Percentiles rank a stretch among this genome's conserved stretches.
Evolutionary conservation across 2,329 filamentous ascomycete genomes (phyloP).

Genomic region (Amylocarpus encephaloides): DNA sequence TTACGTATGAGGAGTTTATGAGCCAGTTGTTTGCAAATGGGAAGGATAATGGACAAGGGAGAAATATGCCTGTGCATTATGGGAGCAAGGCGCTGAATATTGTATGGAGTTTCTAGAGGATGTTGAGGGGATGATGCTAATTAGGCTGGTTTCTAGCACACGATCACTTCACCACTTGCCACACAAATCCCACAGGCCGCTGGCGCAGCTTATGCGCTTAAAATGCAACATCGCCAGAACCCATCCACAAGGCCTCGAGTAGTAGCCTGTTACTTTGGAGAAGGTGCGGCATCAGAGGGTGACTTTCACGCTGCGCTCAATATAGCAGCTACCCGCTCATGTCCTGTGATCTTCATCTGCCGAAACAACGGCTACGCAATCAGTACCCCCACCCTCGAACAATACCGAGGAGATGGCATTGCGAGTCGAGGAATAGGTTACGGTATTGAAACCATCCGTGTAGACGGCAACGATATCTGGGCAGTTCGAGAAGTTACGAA

Average conservation of each 20-base stretch:
- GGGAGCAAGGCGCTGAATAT: conserved; percentile 79
- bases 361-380: conserved; percentile 92
- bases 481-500: conserved; percentile 77
- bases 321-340: conserved; percentile 82
- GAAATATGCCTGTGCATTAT: conserved; percentile 98
- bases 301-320: conserved; percentile 91
- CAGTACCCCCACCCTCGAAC: conserved; percentile 80
- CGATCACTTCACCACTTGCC: conserved; percentile 77
- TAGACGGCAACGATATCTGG: conserved; percentile 93
- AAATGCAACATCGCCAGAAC: conserved; percentile 69
- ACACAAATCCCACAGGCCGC: conserved; percentile 87
- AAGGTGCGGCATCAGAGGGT: conserved; percentile 83
- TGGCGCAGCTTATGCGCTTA: conserved; percentile 81
- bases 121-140: background rate
- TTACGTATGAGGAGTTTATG: conserved; percentile 86
- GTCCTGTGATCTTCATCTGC: conserved; percentile 83
- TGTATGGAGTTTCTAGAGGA: conserved; percentile 41
- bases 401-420: conserved; percentile 88
- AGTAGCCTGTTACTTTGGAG: conserved; percentile 81
- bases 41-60: conserved; percentile 70
- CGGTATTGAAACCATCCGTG: conserved; percentile 86
- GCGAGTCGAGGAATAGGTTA: conserved; percentile 82
- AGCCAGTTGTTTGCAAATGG: conserved; percentile 85
- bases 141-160: conserved; percentile 51
- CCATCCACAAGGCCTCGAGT: conserved; percentile 62